phyloP scores from a whole-genome alignment of 768 basidiomycete genomes.

The Dacryopinax spathularia region DNA sequence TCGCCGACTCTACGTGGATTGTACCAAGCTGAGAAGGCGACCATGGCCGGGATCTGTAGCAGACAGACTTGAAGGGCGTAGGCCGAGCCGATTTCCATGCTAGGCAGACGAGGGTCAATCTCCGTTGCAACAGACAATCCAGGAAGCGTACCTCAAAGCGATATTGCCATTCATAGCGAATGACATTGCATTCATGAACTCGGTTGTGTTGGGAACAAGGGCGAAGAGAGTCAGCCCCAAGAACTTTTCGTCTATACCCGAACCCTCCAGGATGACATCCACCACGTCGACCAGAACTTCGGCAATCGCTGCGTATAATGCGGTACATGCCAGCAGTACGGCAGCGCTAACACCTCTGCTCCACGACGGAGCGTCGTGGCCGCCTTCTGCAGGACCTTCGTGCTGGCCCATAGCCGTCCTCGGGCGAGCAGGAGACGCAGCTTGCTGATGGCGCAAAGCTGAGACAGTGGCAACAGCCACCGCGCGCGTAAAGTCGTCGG shows the following conservation, averaged over 20 bases:
- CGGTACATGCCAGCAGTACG: conserved; percentile 78
- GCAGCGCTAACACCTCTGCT: conserved; percentile 79
- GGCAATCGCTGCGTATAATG: conserved; percentile 87
- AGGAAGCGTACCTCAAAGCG: conserved; percentile 58
- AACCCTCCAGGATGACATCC: conserved; percentile 78
- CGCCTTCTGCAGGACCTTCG: conserved; percentile 42
- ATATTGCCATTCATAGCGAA: conserved; percentile 96
- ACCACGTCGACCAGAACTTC: conserved; percentile 92
- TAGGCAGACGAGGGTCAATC: conserved; percentile 26
- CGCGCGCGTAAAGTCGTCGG: conserved; percentile 84
- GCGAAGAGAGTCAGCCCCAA: conserved; percentile 93
- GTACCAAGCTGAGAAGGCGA: conserved; percentile 94
- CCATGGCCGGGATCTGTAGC: conserved; percentile 96
- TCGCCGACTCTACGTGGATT: conserved; percentile 74
- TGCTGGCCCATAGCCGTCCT: conserved; percentile 22
- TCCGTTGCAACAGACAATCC: conserved; percentile 1
- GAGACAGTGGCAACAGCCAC: conserved; percentile 90
- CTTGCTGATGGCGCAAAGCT: conserved; percentile 69
- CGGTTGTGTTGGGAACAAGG: conserved; percentile 94
- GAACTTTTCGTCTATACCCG: conserved; percentile 94
- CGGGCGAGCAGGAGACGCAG: conserved; percentile 35
- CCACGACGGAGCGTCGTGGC: conserved; percentile 95
- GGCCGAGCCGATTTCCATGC: conserved; percentile 99
- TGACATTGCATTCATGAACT: conserved; percentile 99
- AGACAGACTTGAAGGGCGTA: conserved; percentile 97